Percentiles rank a stretch among this genome's conserved stretches.
Conservation (phyloP, 1,284 basidiomycete species). For the Fomitopsis betulina region DNA sequence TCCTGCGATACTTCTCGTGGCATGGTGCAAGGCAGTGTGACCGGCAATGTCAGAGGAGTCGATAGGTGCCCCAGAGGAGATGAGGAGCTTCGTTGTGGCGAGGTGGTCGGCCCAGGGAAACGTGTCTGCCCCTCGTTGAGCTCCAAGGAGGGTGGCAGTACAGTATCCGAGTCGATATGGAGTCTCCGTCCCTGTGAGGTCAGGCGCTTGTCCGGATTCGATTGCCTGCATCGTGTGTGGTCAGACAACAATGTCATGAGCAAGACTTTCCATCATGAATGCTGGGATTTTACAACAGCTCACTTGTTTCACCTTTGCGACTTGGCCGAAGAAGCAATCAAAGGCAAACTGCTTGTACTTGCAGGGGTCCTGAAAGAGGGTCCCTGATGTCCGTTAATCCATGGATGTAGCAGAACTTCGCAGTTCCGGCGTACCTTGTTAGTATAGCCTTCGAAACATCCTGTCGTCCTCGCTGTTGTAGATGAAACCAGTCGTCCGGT, state of each 20-base stretch:
- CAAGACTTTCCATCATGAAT: neutral
- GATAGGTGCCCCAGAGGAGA: constrained; percentile 37
- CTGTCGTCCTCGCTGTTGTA: constrained; percentile 27
- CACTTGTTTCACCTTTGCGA: constrained; percentile 29
- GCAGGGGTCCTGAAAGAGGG: constrained; percentile 22
- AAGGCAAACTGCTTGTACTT: constrained; percentile 34
- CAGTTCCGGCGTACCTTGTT: constrained; percentile 21
- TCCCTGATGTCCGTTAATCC: constrained; percentile 15
- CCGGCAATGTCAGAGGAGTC: constrained; percentile 44
- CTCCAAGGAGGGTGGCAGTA: constrained; percentile 38
- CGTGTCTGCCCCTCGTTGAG: constrained; percentile 29
- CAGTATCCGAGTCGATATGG: constrained; percentile 44
- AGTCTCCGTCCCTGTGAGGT: constrained; percentile 40
- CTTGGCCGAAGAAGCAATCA: constrained; percentile 32
- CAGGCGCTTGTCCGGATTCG: constrained; percentile 34
- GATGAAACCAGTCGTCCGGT: constrained; percentile 28
- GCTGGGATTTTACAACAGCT: neutral
- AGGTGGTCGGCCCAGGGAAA: constrained; percentile 23
- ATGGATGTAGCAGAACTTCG: neutral
- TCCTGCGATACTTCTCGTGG: constrained; percentile 26
- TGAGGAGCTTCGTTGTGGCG: constrained; percentile 37
- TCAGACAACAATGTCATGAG: neutral
- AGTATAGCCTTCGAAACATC: constrained; percentile 33
- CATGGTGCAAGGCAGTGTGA: constrained; percentile 45
- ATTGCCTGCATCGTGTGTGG: constrained; percentile 35